Base-by-base conservation (phyloP, 768 basidiomycete species). In the Russula griseocarnosa region DNA sequence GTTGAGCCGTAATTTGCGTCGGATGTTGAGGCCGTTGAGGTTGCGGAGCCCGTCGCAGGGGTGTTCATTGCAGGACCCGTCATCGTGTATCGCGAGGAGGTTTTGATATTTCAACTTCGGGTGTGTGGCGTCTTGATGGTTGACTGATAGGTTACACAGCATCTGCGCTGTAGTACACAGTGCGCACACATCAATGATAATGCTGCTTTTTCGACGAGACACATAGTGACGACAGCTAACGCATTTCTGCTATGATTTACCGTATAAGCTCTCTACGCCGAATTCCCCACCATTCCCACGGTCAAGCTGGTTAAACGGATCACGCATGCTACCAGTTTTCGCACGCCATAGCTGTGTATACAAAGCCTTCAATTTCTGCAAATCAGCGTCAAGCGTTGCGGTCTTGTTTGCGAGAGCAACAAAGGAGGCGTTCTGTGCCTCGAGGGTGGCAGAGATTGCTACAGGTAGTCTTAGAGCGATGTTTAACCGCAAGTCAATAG, bases 291-390 rank as follows among this genome's bases (percentile, higher is more conserved):
- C 76, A 42, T 61, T 71, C 2, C 77, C 76, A n/a, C 77, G 74
- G 55, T 72, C 74, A 54, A 73, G 72, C 44, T 79, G 79, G 67
- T 86, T 84, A 71, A 93, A 94, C 9, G 92, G 92, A 72, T 93
- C 90, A 63, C 91, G 79, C 74, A 86, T 85, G 69, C 90, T 92
- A 34, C 91, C 91, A 18, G 88, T 92, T 73, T 86, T 85, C 20
- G 83, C 79, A 14, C 88, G 83, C 88, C 89, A 93, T 7, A 91
- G 76, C 69, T 90, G 87, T 0, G 86, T 87, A 67, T 91, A 92
- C 13, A 87, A 71, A 11, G 77, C 74, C 72, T 91, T 91, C 69
- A 94, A 81, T 75, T 86, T 87, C 71, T 90, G 86, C 28, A 93
- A 72, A 68, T 92, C 88, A 2, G 81, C 80, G 63, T 93, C 86